These are phyloP conservation scores for Tetrahymena thermophila DNA, from an alignment of 73 alveolate species.

Conservation along the genomic window DNA sequence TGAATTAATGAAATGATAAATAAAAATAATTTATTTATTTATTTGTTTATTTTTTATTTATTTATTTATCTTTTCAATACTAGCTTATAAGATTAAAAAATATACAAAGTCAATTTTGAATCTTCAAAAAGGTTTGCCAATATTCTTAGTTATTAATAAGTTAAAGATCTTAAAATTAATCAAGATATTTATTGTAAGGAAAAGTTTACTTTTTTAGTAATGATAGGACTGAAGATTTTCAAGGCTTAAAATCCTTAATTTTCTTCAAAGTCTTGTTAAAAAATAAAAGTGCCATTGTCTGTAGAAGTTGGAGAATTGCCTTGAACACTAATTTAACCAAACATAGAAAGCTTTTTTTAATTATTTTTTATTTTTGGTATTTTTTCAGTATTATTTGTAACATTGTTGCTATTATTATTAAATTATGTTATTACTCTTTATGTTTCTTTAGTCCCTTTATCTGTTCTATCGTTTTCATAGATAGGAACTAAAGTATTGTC, in stretches of 20 bases:
- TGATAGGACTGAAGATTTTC: neutral
- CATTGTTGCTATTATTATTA: neutral
- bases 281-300: neutral
- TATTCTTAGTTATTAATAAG: neutral
- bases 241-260: neutral
- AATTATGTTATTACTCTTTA: neutral
- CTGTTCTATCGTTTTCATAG: neutral
- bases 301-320: neutral
- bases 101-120: neutral
- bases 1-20: no score
- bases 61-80: no score
- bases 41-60: no score
- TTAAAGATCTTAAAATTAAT: neutral
- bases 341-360: neutral
- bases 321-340: neutral
- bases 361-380: neutral
- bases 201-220: neutral
- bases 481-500: neutral
- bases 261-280: neutral
- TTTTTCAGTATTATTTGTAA: neutral
- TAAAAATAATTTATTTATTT: no score
- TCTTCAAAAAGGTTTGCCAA: neutral
- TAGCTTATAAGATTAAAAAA: neutral
- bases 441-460: neutral
- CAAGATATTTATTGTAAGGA: neutral